These are phyloP conservation scores for Coemansia guatemalensis DNA, from an alignment of 192 early-diverging fungal species.

Conservation along the genomic window DNA sequence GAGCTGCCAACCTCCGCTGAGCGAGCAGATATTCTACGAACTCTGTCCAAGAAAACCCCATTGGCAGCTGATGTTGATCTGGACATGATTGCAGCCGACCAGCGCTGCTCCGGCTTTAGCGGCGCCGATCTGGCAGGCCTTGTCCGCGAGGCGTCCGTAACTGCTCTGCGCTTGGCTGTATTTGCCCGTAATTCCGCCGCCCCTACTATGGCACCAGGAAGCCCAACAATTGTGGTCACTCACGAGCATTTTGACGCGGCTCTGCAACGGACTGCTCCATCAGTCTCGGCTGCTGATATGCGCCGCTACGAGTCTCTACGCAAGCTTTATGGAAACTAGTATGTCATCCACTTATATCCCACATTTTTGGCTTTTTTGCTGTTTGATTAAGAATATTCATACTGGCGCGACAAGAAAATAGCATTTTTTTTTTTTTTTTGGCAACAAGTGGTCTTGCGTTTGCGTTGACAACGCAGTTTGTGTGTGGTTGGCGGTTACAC, in stretches of 20 bases:
- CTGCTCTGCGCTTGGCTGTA: conserved; percentile 63
- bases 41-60: conserved; percentile 77
- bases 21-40: conserved; percentile 78
- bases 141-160: conserved; percentile 78
- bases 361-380: not conserved
- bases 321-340: conserved; percentile 34
- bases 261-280: conserved; percentile 75
- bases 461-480: too few species aligned
- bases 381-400: too few species aligned
- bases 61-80: conserved; percentile 62
- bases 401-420: too few species aligned
- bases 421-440: conserved; percentile 5
- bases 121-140: conserved; percentile 78
- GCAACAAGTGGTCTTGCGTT: not conserved
- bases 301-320: conserved; percentile 48
- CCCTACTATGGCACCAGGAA: conserved; percentile 4
- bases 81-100: conserved; percentile 59
- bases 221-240: conserved; percentile 24
- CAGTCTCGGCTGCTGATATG: conserved; percentile 66
- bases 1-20: conserved; percentile 83
- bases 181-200: conserved; percentile 21
- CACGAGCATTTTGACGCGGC: conserved; percentile 75
- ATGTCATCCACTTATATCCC: too few species aligned
- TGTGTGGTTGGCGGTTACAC: too few species aligned
- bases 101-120: conserved; percentile 69